phyloP scores from a whole-genome alignment of 106 monocot species.

The Acorus gramineus region DNA sequence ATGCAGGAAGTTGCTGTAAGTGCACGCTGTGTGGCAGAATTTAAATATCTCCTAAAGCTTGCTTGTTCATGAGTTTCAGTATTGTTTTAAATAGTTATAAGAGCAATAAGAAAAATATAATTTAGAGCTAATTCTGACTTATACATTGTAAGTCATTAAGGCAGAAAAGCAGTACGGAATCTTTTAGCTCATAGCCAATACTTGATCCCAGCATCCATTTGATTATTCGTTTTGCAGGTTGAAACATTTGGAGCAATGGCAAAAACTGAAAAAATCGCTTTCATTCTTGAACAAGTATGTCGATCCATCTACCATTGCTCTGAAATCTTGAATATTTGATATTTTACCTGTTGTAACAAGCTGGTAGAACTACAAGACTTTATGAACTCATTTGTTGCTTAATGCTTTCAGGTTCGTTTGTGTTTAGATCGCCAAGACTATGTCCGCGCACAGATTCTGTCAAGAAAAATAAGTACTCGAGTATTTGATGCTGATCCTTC shows the following conservation, averaged over 20 bases:
- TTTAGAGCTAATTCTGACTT: no score
- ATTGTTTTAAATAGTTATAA: no score
- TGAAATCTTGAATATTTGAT: no score
- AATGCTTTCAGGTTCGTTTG: slow-evolving; percentile 59
- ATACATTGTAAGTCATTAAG: no score
- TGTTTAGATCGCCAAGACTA: slow-evolving; percentile 96
- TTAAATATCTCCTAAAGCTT: no score
- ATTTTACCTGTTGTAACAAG: no score
- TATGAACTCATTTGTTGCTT: background rate
- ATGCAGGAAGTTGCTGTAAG: slow-evolving; percentile 99
- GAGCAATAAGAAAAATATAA: no score
- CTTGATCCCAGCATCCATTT: no score
- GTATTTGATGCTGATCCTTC: slow-evolving; percentile 74
- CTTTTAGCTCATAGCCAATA: no score
- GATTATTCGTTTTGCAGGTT: slow-evolving; percentile 31
- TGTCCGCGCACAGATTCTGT: slow-evolving; percentile 85
- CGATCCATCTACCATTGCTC: no score
- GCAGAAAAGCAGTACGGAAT: no score
- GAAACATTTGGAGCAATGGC: slow-evolving; percentile 99
- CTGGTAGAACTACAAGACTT: background rate
- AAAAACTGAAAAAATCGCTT: slow-evolving; percentile 97
- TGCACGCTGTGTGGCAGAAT: background rate
- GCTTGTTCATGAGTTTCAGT: no score
- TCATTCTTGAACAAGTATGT: slow-evolving; percentile 94
- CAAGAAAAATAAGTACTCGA: slow-evolving; percentile 85